A percentile compares a stretch with the other conserved stretches of the same genome.
Evolutionary conservation across 2,329 filamentous ascomycete genomes (phyloP).

Genomic region (Akanthomyces uredinophilus): DNA sequence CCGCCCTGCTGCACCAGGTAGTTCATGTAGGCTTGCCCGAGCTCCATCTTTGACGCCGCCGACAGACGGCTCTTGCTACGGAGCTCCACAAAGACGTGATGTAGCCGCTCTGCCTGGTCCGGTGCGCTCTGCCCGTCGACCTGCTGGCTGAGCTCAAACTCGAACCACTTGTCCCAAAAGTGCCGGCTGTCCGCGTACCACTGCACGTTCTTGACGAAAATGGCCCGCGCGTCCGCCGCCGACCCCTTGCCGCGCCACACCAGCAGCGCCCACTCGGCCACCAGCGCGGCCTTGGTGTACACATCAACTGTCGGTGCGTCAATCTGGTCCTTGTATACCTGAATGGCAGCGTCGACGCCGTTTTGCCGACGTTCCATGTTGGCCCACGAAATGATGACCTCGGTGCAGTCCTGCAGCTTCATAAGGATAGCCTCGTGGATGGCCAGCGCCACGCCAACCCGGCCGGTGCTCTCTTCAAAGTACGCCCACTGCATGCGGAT

Average conservation of each 20-base stretch:
- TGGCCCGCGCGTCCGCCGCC: constrained; percentile 71
- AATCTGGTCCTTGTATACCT: constrained; percentile 76
- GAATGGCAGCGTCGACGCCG: constrained; percentile 78
- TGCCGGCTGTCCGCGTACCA: constrained; percentile 79
- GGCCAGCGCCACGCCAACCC: constrained; percentile 71
- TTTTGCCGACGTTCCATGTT: constrained; percentile 80
- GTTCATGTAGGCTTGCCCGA: constrained; percentile 72
- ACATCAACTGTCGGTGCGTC: constrained; percentile 66
- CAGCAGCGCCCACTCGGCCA: constrained; percentile 81
- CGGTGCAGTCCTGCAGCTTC: constrained; percentile 72
- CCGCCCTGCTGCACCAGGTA: constrained; percentile 80
- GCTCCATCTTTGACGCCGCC: constrained; percentile 61
- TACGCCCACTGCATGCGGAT: constrained; percentile 88
- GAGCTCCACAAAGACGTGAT: constrained; percentile 72
- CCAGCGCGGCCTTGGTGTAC: constrained; percentile 78
- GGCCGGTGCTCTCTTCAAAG: constrained; percentile 82
- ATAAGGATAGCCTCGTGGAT: constrained; percentile 79
- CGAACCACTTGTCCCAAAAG: constrained; percentile 87
- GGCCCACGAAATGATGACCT: constrained; percentile 82
- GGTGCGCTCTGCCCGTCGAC: constrained; percentile 59
- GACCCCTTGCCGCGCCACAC: constrained; percentile 85
- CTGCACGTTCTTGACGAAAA: constrained; percentile 77
- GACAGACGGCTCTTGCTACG: constrained; percentile 67
- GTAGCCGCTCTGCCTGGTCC: constrained; percentile 67
- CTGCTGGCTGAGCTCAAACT: constrained; percentile 83